Evolutionary conservation across 208 protist genomes (phyloP).

Genomic region (Trypanosoma cruzi): DNA sequence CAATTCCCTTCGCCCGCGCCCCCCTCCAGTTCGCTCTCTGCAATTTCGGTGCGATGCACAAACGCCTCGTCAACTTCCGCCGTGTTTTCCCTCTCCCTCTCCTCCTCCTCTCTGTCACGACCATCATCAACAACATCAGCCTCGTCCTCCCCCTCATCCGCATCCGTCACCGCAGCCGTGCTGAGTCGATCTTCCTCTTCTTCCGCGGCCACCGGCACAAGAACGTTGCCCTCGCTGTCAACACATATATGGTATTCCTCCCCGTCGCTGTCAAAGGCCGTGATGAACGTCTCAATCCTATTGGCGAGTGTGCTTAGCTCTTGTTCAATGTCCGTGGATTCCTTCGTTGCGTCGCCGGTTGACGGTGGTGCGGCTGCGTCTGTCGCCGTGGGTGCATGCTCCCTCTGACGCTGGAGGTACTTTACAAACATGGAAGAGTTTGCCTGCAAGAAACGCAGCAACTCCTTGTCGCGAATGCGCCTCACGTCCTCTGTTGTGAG

Average conservation of each 20-base stretch:
- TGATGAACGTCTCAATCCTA: conserved; percentile 83
- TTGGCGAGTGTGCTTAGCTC: conserved; percentile 47
- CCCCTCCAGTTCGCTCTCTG: not conserved
- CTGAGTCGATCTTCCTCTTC: conserved; percentile 16
- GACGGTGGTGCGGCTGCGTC: not conserved
- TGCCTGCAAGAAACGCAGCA: conserved; percentile 54
- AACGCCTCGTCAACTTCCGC: not conserved
- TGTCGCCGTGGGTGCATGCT: not conserved
- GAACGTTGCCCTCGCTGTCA: conserved; percentile 40
- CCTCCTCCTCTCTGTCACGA: not conserved
- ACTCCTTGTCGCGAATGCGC: conserved; percentile 54
- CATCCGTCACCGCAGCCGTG: not conserved
- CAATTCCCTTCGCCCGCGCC: not conserved
- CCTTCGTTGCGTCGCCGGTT: not conserved
- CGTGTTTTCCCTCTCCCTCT: not conserved
- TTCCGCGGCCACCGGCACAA: conserved; percentile 46
- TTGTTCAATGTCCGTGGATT: conserved; percentile 35
- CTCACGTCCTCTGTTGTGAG: conserved; percentile 63
- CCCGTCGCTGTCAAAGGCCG: conserved; percentile 80
- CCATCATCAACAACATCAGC: conserved; percentile 1
- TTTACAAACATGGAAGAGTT: conserved; percentile 46
- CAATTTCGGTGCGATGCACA: not conserved
- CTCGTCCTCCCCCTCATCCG: conserved; percentile 8
- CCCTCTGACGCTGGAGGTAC: conserved; percentile 21
- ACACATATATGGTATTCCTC: conserved; percentile 66